Evolutionary conservation across 768 basidiomycete species (phyloP).

Genomic region (Collybiopsis luxurians): DNA sequence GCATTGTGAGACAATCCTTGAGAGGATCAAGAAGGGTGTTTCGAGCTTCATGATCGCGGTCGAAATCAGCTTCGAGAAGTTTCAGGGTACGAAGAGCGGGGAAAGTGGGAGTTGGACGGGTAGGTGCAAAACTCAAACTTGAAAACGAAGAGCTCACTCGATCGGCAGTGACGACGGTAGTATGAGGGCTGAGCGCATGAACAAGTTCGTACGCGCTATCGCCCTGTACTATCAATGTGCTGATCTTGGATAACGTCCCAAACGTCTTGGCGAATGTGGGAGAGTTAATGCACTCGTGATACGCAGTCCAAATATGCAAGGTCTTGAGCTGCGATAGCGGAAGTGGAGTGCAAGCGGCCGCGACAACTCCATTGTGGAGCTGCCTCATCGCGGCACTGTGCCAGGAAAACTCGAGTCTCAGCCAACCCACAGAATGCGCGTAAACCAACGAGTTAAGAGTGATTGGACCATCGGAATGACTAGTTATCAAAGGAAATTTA

Average conservation of each 20-base stretch:
- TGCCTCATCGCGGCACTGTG: conserved; percentile 9
- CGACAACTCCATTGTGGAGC: conserved; percentile 11
- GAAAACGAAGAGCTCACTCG: neutral
- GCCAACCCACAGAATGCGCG: conserved; percentile 10
- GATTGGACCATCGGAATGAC: neutral
- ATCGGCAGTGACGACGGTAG: neutral
- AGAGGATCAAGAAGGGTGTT: conserved; percentile 1
- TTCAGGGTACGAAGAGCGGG: conserved; percentile 8
- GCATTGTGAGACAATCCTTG: conserved; percentile 5
- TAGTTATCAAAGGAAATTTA: neutral
- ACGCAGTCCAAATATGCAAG: conserved; percentile 17
- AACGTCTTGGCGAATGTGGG: conserved; percentile 24
- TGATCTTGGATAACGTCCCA: conserved; percentile 24
- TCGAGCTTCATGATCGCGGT: neutral
- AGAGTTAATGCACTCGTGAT: conserved; percentile 15
- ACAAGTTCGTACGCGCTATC: conserved; percentile 20
- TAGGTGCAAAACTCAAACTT: neutral
- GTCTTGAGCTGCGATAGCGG: conserved; percentile 21
- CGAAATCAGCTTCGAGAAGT: conserved; percentile 7
- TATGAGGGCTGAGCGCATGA: conserved; percentile 15
- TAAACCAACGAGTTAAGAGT: conserved; percentile 9
- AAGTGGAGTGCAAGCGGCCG: conserved; percentile 20
- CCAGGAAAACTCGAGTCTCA: conserved; percentile 24
- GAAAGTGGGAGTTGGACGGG: neutral
- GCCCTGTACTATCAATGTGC: conserved; percentile 20